A percentile compares a stretch with the other conserved stretches of the same genome.
Conservation (phyloP, 441 rosid species). For the Pelargonium myrrhifolium region DNA sequence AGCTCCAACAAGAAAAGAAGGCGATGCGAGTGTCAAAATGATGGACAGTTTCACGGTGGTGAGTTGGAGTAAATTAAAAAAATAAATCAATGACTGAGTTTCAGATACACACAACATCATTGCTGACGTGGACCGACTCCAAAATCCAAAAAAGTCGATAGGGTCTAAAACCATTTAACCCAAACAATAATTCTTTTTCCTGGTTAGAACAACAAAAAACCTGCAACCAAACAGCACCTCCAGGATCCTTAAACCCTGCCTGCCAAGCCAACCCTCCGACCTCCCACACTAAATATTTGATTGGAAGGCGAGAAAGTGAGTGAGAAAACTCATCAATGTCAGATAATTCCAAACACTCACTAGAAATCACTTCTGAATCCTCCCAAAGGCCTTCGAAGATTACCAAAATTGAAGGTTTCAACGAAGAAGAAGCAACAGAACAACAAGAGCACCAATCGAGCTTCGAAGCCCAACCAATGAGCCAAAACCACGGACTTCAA, state of each 20-base stretch:
- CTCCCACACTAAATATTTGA: slow-evolving; percentile 11
- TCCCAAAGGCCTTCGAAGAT: slow-evolving; percentile 39
- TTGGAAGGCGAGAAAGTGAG: slow-evolving; percentile 26
- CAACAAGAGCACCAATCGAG: slow-evolving; percentile 23
- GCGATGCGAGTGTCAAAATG: no score
- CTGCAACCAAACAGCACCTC: slow-evolving; percentile 4
- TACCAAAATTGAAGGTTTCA: slow-evolving; percentile 30
- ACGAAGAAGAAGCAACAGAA: slow-evolving; percentile 27
- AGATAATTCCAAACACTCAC: slow-evolving; percentile 34
- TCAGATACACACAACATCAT: no score
- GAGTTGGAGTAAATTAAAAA: no score
- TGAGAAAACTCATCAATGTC: slow-evolving; percentile 29
- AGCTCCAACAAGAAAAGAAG: no score
- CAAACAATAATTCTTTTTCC: no score
- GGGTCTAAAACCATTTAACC: no score
- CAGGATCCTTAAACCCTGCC: neutral
- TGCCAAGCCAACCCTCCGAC: neutral
- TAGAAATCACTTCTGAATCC: slow-evolving; percentile 19
- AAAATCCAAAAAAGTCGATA: no score
- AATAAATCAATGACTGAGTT: no score
- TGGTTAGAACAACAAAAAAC: neutral
- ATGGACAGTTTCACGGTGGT: no score
- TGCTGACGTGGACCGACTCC: no score
- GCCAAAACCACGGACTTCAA: slow-evolving; percentile 48
- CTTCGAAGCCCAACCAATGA: slow-evolving; percentile 28